A percentile compares a stretch with the other conserved stretches of the same genome.
Conservation (phyloP, 495 filamentous ascomycete genomes). For the Trichoderma gamsii region DNA sequence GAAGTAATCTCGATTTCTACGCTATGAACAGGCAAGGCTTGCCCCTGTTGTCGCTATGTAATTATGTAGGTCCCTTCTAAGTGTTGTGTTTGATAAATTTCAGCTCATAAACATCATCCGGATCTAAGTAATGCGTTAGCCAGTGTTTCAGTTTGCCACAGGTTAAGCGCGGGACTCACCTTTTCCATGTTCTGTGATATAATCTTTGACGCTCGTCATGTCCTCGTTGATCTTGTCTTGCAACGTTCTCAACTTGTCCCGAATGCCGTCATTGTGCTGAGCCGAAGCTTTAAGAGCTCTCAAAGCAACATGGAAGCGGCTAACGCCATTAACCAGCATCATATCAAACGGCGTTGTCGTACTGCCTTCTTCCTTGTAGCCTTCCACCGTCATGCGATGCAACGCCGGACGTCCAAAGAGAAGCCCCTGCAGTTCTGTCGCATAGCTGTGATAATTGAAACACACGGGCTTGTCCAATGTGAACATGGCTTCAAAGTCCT, state of each 20-base stretch:
- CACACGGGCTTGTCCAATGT: constrained; percentile 53
- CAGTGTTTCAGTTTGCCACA: not conserved
- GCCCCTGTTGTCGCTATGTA: not conserved
- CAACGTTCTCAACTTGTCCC: constrained; percentile 40
- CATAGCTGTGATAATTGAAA: constrained; percentile 71
- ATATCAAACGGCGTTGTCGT: constrained; percentile 73
- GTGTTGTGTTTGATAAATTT: not conserved
- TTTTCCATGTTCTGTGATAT: constrained; percentile 49
- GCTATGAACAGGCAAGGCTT: too few relatives aligned
- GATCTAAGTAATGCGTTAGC: constrained; percentile 36
- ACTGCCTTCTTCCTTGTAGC: constrained; percentile 64
- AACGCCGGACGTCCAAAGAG: constrained; percentile 53
- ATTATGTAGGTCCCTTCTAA: not conserved
- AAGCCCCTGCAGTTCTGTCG: constrained; percentile 55
- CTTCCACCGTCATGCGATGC: constrained; percentile 51
- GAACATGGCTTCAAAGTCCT: constrained; percentile 56
- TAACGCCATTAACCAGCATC: constrained; percentile 62
- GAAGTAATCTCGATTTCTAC: not conserved
- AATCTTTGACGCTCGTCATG: constrained; percentile 48
- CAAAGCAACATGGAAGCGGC: constrained; percentile 56
- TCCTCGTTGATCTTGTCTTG: constrained; percentile 43
- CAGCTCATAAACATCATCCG: constrained; percentile 49
- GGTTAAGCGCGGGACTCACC: constrained; percentile 21
- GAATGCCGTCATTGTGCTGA: constrained; percentile 46
- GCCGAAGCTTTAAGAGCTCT: constrained; percentile 48